Evolutionary conservation across 1,284 basidiomycete species (phyloP), one percentile per base, ranked within the genome.

Genomic region (Ustilago crameri): DNA sequence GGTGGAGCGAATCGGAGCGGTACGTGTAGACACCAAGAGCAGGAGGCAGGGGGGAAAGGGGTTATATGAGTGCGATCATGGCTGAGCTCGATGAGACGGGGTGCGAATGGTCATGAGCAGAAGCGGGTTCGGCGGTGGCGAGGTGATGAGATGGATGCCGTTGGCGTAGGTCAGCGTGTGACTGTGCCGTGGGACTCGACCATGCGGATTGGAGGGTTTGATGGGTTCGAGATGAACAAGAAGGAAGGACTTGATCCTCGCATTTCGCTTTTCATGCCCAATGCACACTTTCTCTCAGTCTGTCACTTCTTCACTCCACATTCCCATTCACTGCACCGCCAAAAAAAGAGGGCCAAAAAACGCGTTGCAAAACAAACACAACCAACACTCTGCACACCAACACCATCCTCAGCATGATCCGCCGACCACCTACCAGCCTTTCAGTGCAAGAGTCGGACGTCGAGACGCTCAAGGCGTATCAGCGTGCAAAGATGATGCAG

Each of bases 401-500:
- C 47, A 24, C 15, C 47, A 38, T 12, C 22, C 7, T 30, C 12
- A n/a, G 23, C 9, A 72, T 72, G 69, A 51, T 72, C 7, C 69
- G 69, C 5, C 42, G 69, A 10, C 50, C 63, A 18, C 69, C 69
- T 1, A 72, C 64, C 1, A 63, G 60, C 18, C 44, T 72, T 3
- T 67, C 63, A 5, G 59, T 67, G 8, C 69, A 67, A 40, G 69
- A 72, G 42, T 64, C 69, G 3, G 69, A 72, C 45, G 69, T 72
- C 37, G 69, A 72, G 41, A 60, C 69, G 5, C 69, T 72, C 60
- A 72, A 72, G 38, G 69, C 69, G 8, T 57, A 67, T n/a, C 59
- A 64, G 5, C 27, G 63, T 17, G 64, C 63, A 23, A 60, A 59
- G 51, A 72, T 72, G 60, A 58, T 67, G 56, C 58, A 67, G 54